Conservation (phyloP, 371 early-diverging fungal genomes). For the Mucor plumbeus region DNA sequence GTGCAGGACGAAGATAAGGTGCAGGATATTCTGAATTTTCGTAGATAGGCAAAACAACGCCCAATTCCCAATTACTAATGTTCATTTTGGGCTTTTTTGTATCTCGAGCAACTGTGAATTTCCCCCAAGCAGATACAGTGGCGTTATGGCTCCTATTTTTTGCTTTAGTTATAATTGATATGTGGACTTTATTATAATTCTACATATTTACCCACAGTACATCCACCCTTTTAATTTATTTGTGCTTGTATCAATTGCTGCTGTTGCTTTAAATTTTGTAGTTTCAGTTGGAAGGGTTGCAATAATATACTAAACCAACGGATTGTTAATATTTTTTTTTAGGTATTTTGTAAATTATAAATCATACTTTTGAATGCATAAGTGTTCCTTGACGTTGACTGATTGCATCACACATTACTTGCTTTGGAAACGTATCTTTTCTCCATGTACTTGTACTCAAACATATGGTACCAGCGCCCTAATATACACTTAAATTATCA, state of each 20-base stretch:
- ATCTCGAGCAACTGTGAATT: conserved; percentile 29
- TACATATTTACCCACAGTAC: conserved; percentile 42
- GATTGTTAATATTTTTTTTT: not conserved
- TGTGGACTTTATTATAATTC: not conserved
- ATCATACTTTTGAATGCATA: conserved; percentile 53
- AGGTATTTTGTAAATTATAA: not conserved
- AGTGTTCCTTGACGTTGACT: conserved; percentile 48
- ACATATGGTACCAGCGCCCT: conserved; percentile 55
- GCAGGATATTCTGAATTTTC: conserved; percentile 39
- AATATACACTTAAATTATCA: not conserved
- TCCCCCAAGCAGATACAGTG: conserved; percentile 52
- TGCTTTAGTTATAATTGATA: not conserved
- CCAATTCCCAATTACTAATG: conserved; percentile 59
- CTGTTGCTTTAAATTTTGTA: not conserved
- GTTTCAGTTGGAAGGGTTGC: conserved; percentile 30
- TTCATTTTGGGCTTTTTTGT: conserved; percentile 39
- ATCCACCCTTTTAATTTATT: conserved; percentile 42
- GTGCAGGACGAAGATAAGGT: conserved; percentile 45
- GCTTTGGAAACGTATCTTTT: conserved; percentile 45
- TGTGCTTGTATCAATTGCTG: not conserved
- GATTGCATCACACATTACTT: conserved; percentile 51
- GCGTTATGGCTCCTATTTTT: conserved; percentile 53
- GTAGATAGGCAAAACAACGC: conserved; percentile 45
- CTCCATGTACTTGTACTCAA: conserved; percentile 39
- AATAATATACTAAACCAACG: conserved; percentile 42